phyloP scores from a whole-genome alignment of 768 basidiomycete species.

The Rossbeevera mucosa region DNA sequence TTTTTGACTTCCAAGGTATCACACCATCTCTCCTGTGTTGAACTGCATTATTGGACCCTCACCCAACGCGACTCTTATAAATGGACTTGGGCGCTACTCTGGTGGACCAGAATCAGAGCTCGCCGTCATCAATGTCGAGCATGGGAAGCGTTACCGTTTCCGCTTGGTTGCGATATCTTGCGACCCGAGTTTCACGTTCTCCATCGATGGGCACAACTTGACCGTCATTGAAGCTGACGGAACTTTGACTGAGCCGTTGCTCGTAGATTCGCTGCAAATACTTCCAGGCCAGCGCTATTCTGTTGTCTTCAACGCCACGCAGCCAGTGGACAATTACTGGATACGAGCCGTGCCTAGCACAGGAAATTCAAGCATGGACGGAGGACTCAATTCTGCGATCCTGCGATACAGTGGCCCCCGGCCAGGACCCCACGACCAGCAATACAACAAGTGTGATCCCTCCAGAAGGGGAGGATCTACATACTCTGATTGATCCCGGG shows the following conservation, averaged over 20 bases:
- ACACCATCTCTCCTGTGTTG: conserved; percentile 16
- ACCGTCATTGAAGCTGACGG: conserved; percentile 44
- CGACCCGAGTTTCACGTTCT: conserved; percentile 40
- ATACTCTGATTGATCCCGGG: neutral
- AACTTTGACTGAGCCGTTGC: conserved; percentile 21
- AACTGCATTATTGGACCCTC: conserved; percentile 14
- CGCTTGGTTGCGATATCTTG: conserved; percentile 46
- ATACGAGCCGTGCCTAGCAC: conserved; percentile 32
- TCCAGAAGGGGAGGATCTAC: neutral
- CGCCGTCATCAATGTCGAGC: conserved; percentile 36
- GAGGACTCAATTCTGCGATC: neutral
- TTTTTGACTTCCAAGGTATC: conserved; percentile 18
- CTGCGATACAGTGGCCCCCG: neutral
- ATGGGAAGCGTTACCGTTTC: conserved; percentile 43
- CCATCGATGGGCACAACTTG: conserved; percentile 44
- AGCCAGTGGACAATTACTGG: conserved; percentile 52
- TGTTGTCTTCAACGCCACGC: conserved; percentile 18
- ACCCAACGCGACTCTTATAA: conserved; percentile 28
- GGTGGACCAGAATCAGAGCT: conserved; percentile 36
- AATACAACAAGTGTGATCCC: neutral
- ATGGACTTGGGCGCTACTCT: conserved; percentile 27
- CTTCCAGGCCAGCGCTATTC: neutral
- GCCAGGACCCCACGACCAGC: neutral
- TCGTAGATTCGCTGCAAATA: neutral
- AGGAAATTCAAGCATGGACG: neutral